Evolutionary conservation across 1,284 basidiomycete species (phyloP).

Genomic region (Irpex sp.): DNA sequence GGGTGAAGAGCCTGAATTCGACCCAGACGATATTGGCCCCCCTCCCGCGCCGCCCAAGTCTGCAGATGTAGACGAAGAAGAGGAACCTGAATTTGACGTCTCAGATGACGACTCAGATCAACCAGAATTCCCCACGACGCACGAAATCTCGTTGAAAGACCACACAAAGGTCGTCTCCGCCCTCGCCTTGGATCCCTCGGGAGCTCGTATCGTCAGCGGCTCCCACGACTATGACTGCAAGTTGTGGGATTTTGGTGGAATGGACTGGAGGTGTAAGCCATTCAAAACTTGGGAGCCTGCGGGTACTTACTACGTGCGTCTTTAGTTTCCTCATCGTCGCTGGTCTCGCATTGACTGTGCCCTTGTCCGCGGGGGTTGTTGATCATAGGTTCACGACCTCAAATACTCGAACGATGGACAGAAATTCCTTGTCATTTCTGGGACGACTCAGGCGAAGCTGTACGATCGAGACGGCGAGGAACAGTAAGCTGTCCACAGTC

Average conservation of each 20-base stretch:
- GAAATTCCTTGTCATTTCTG: conserved; percentile 83
- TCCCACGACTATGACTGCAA: conserved; percentile 97
- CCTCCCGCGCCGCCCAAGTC: conserved; percentile 17
- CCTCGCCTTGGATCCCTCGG: conserved; percentile 88
- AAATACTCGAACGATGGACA: conserved; percentile 87
- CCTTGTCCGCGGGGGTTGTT: conserved; percentile 10
- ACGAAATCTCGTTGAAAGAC: conserved; percentile 89
- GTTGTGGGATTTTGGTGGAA: conserved; percentile 99
- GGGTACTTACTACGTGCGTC: conserved; percentile 86
- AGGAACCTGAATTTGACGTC: conserved; percentile 65
- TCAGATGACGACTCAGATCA: conserved; percentile 44
- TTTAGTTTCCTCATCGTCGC: neutral
- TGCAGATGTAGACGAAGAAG: neutral
- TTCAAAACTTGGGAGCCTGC: conserved; percentile 96
- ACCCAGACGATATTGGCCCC: conserved; percentile 35
- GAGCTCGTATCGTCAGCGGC: conserved; percentile 88
- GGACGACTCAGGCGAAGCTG: conserved; percentile 84
- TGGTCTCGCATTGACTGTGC: conserved; percentile 8
- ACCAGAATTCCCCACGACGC: conserved; percentile 73
- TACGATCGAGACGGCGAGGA: conserved; percentile 91
- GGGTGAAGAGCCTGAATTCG: conserved; percentile 24
- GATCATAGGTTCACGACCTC: conserved; percentile 76
- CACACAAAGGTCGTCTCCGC: conserved; percentile 95
- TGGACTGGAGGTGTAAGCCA: conserved; percentile 86
- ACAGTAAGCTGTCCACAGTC: conserved; percentile 50